Conservation (phyloP, 352 stramenopile genomes). For the Globisporangium viniferum region DNA sequence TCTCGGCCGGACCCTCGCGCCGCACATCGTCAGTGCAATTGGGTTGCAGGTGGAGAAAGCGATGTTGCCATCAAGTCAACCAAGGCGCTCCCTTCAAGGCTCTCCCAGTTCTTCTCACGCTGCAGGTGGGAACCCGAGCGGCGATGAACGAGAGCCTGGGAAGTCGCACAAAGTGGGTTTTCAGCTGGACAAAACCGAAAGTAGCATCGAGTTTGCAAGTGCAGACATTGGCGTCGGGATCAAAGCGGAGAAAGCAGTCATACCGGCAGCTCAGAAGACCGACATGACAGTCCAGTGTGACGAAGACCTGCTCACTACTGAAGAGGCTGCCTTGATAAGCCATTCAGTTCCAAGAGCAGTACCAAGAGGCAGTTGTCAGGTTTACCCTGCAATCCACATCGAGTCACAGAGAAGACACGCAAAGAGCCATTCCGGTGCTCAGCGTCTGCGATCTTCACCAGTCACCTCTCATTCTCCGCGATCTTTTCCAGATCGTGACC, state of each 20-base stretch:
- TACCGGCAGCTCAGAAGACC: background rate
- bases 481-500: background rate
- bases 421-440: background rate
- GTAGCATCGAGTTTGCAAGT: background rate
- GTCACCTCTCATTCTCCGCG: background rate
- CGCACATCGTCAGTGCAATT: slow-evolving; percentile 29
- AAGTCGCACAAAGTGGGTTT: background rate
- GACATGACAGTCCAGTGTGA: slow-evolving; percentile 37
- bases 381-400: slow-evolving; percentile 1
- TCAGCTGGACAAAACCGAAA: background rate
- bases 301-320: slow-evolving; percentile 4
- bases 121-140: too few relatives aligned
- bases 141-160: too few relatives aligned
- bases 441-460: too few relatives aligned
- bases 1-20: slow-evolving; percentile 35
- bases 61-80: background rate
- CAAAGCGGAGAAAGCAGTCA: background rate
- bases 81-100: background rate
- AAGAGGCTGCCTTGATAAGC: background rate
- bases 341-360: background rate
- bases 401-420: background rate
- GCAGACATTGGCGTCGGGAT: background rate
- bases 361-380: background rate
- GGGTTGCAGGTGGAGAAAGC: slow-evolving; percentile 26
- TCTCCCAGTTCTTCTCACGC: background rate